These are phyloP conservation scores for Phaeosphaeria sp. DNA, from an alignment of 2,329 filamentous ascomycete species.

Conservation along the genomic window DNA sequence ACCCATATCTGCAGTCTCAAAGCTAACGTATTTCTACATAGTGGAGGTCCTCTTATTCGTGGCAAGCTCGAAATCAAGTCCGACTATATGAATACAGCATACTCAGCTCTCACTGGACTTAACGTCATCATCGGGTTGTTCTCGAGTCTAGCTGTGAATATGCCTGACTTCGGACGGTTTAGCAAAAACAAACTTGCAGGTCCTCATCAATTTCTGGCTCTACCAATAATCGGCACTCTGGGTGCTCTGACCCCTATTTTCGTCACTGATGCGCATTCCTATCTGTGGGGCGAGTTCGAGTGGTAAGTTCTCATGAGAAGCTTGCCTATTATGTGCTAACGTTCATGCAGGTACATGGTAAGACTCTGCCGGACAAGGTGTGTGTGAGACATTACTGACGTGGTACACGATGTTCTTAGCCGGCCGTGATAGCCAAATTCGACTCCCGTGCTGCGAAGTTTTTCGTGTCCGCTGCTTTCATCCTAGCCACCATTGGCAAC, in stretches of 20 bases:
- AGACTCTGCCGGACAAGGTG: too few relatives aligned
- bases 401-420: conserved; percentile 17
- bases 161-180: conserved; percentile 55
- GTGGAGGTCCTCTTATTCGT: conserved; percentile 50
- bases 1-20: background rate
- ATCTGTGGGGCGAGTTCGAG: conserved; percentile 54
- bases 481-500: conserved; percentile 53
- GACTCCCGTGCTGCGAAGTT: conserved; percentile 53
- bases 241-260: conserved; percentile 58
- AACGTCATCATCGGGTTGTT: conserved; percentile 59
- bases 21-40: conserved; percentile 2
- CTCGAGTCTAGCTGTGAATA: conserved; percentile 59
- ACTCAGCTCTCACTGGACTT: conserved; percentile 53
- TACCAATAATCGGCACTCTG: conserved; percentile 56
- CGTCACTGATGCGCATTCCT: conserved; percentile 54
- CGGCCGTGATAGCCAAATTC: conserved; percentile 55
- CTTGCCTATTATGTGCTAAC: background rate
- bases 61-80: conserved; percentile 45
- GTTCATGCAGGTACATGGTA: conserved; percentile 48
- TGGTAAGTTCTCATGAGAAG: conserved; percentile 19
- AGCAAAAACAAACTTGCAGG: conserved; percentile 51
- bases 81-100: conserved; percentile 53
- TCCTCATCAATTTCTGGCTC: conserved; percentile 55
- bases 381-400: too few relatives aligned
- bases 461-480: conserved; percentile 50